Percentiles rank a stretch among this genome's conserved stretches.
phyloP scores from a whole-genome alignment of 108 stramenopile species.

The Cylindrotheca fusiformis region DNA sequence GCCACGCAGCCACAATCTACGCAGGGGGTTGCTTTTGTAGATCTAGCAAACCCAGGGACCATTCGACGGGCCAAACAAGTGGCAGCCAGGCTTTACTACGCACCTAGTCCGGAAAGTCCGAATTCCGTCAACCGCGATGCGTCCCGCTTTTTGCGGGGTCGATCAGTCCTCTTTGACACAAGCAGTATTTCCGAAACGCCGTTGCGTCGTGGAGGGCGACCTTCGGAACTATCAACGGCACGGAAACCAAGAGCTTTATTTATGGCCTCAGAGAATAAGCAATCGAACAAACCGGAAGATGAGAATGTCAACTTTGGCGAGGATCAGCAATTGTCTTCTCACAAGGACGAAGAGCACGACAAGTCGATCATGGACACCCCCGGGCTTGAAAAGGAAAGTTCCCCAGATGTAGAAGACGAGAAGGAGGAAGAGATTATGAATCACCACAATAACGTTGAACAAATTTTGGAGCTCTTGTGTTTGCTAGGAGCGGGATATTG shows the following conservation, averaged over 20 bases:
- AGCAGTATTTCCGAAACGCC: conserved; percentile 32
- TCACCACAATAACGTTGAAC: conserved; percentile 26
- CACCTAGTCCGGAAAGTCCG: conserved; percentile 53
- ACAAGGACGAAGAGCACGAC: conserved; percentile 12
- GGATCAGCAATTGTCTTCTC: conserved; percentile 1
- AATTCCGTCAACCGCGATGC: background rate
- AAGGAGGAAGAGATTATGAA: conserved; percentile 26
- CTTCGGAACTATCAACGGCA: conserved; percentile 30
- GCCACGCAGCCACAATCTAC: background rate
- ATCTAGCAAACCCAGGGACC: conserved; percentile 26
- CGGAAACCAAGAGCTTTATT: conserved; percentile 30
- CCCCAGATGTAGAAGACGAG: background rate
- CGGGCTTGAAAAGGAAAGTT: background rate
- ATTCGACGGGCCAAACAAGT: conserved; percentile 49
- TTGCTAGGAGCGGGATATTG: conserved; percentile 60
- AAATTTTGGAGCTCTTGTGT: conserved; percentile 57
- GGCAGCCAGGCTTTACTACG: conserved; percentile 52
- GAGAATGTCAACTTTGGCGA: conserved; percentile 1
- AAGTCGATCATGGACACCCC: background rate
- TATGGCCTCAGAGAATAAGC: conserved; percentile 23
- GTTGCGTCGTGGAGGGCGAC: conserved; percentile 31
- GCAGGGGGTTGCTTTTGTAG: conserved; percentile 5
- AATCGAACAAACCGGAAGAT: conserved; percentile 14
- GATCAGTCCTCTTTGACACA: conserved; percentile 25
- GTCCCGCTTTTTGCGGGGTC: conserved; percentile 20